A percentile compares a stretch with the other conserved stretches of the same genome.
Evolutionary conservation across 768 basidiomycete species (phyloP).

Genomic region (Boletus vermiculosoides): DNA sequence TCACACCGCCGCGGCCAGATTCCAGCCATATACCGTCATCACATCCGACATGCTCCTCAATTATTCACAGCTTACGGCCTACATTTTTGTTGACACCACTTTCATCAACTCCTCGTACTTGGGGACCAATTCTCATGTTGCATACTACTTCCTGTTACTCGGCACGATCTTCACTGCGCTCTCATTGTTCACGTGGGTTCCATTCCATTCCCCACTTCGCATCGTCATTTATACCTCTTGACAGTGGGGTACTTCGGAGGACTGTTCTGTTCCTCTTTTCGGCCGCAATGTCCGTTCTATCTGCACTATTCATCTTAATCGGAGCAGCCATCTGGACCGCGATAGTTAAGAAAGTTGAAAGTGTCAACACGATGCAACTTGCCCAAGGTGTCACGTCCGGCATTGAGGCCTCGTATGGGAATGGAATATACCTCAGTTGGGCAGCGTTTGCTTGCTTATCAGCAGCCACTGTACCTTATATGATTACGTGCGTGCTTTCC

Average conservation of each 20-base stretch:
- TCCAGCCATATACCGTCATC: conserved; percentile 63
- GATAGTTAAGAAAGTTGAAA: conserved; percentile 60
- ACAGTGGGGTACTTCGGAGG: conserved; percentile 65
- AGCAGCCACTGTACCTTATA: conserved; percentile 68
- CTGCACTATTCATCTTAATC: conserved; percentile 62
- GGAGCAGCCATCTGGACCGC: conserved; percentile 78
- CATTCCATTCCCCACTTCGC: neutral
- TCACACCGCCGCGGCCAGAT: conserved; percentile 54
- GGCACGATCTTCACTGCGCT: conserved; percentile 67
- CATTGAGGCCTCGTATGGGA: conserved; percentile 60
- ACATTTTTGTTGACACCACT: conserved; percentile 50
- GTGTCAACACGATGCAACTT: conserved; percentile 54
- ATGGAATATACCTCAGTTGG: conserved; percentile 69
- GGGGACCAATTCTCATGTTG: conserved; percentile 61
- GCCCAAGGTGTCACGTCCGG: conserved; percentile 49
- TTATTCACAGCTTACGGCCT: conserved; percentile 54
- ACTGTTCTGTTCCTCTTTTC: conserved; percentile 68
- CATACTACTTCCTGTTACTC: conserved; percentile 73
- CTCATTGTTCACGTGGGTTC: conserved; percentile 63
- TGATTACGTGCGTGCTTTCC: conserved; percentile 60
- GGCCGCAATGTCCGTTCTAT: conserved; percentile 57
- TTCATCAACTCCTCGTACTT: conserved; percentile 63
- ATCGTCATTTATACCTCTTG: conserved; percentile 2
- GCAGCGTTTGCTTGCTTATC: conserved; percentile 67
- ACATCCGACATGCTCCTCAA: conserved; percentile 66